Base-by-base conservation (phyloP, 352 stramenopile species). In the Globisporangium nagaii region DNA sequence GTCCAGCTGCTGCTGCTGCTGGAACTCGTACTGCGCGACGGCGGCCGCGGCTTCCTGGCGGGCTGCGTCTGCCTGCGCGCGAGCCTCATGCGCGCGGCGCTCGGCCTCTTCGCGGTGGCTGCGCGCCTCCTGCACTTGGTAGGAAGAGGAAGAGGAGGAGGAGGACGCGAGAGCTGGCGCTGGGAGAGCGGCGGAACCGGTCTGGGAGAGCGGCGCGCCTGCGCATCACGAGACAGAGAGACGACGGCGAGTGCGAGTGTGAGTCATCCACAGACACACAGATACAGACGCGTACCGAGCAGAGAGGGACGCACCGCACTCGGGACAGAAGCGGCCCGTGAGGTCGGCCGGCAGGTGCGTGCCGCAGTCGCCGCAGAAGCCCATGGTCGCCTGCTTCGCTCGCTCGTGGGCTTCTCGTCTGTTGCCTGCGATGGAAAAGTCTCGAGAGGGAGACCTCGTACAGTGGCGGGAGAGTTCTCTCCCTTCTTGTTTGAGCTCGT, bases 311-410 rank as follows among this genome's bases (percentile, higher is more conserved):
- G 48, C 47, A 82, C 82, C 79, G 64, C 83, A 93, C 53, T 91
- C 76, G 22, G 83, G 78, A 37, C 83, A 93, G 65, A 89, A 91
- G 56, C 70, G 66, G 4, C 70, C 72, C 22, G 71, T 73, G 32
- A 78, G 66, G 52, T 88, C 77, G 10, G 70, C 66, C 17, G 76
- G 58, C 52, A 88, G 57, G 52, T 75, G 70, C 3, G 75, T 77
- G 63, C 83, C 83, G 60, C 83, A 93, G 61, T 91, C 80, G 60
- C 83, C 83, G 60, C 83, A 93, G 65, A 93, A 93, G 50, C 75
- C 78, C 83, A 93, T 93, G 52, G 15, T 54, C 15, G 4, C 20
- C 30, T 15, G 4, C 37, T 30, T 25, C n/a, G 3, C 3, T 7
- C 24, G 28, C 7, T 24, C 37, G 25, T 13, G 1, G 13, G 17